Evolutionary conservation across 140 eudicot genomes (phyloP).

Genomic region (Anethum foeniculum): DNA sequence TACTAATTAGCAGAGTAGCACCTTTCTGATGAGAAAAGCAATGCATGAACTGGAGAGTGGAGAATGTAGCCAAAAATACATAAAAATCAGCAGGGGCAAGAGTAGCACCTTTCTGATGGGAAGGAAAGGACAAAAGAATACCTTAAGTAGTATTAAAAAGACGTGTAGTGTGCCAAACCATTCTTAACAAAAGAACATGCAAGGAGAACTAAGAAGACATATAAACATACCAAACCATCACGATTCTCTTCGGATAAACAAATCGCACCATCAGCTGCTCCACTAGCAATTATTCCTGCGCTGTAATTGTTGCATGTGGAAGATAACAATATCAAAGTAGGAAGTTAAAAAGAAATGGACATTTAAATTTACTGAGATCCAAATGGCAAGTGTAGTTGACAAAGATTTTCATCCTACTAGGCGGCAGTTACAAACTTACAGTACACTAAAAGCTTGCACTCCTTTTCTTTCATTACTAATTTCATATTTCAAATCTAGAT

Average conservation of each 20-base stretch:
- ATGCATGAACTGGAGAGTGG: neutral
- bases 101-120: neutral
- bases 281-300: conserved; percentile 79
- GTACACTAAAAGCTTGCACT: neutral
- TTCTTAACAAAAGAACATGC: conserved; percentile 22
- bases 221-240: conserved; percentile 48
- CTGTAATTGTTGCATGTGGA: conserved; percentile 27
- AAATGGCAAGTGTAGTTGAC: neutral
- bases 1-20: neutral
- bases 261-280: conserved; percentile 95
- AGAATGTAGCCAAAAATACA: neutral
- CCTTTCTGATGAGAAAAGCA: neutral
- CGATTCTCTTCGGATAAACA: conserved; percentile 63
- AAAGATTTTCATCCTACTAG: neutral
- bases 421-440: neutral
- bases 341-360: neutral
- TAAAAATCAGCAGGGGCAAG: neutral
- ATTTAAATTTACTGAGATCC: neutral
- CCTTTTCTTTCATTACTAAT: neutral
- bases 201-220: neutral
- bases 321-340: neutral
- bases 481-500: neutral
- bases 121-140: neutral
- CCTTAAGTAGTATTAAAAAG: neutral
- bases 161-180: conserved; percentile 30